Evolutionary conservation across 2,329 filamentous ascomycete genomes (phyloP).

Genomic region (Fusarium musae): DNA sequence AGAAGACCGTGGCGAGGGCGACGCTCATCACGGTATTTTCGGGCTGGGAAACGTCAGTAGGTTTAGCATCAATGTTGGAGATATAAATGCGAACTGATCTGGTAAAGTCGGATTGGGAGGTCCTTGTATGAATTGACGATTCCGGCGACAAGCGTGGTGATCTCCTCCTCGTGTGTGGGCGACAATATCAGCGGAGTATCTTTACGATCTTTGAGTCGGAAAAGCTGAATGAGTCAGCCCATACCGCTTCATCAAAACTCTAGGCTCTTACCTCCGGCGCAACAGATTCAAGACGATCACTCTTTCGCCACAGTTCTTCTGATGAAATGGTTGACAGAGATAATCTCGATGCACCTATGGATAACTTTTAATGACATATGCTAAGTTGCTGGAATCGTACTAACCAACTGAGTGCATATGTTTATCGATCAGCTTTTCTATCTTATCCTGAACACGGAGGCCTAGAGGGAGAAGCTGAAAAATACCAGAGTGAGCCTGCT

Average conservation of each 20-base stretch:
- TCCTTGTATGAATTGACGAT: conserved; percentile 85
- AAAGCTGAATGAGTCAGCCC: conserved; percentile 67
- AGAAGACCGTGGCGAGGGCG: conserved; percentile 89
- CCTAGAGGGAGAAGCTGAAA: conserved; percentile 94
- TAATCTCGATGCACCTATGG: conserved; percentile 78
- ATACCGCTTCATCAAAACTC: not conserved
- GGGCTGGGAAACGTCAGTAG: conserved; percentile 61
- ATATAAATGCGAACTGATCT: conserved; percentile 71
- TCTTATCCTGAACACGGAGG: conserved; percentile 85
- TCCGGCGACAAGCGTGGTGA: conserved; percentile 81
- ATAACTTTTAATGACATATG: conserved; percentile 18
- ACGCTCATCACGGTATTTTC: conserved; percentile 95
- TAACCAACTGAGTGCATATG: conserved; percentile 83
- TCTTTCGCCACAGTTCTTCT: conserved; percentile 83
- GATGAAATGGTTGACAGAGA: conserved; percentile 88
- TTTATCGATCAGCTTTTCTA: conserved; percentile 86
- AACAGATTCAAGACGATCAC: conserved; percentile 80
- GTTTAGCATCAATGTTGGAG: not conserved
- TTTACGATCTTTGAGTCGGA: conserved; percentile 83
- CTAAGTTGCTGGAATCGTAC: not conserved
- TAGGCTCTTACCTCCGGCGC: conserved; percentile 72
- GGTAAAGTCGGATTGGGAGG: conserved; percentile 87
- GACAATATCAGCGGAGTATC: conserved; percentile 79
- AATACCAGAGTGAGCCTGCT: conserved; percentile 83
- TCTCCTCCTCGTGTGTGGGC: conserved; percentile 97